Percentiles rank a stretch among this genome's conserved stretches.
These are phyloP conservation scores for Trametes pubescens DNA, from an alignment of 1,284 basidiomycete species.

Conservation along the genomic window DNA sequence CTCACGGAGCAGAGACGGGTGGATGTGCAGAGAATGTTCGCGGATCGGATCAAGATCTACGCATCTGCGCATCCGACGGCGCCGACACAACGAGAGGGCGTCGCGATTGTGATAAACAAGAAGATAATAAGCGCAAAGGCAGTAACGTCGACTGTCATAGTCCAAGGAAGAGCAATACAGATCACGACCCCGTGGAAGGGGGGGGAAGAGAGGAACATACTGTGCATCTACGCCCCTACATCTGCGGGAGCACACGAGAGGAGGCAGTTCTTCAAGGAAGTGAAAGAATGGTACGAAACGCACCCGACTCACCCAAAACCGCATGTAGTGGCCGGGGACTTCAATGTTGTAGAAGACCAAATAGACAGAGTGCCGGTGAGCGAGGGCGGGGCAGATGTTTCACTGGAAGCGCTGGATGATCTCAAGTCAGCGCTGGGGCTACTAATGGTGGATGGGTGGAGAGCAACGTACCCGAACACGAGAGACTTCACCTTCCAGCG, in stretches of 20 bases:
- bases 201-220: slow-evolving; percentile 28
- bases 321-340: slow-evolving; percentile 50
- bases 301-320: slow-evolving; percentile 28
- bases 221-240: slow-evolving; percentile 45
- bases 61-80: slow-evolving; percentile 5
- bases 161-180: slow-evolving; percentile 10
- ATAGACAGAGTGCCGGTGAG: slow-evolving; percentile 37
- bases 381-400: slow-evolving; percentile 28
- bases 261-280: slow-evolving; percentile 40
- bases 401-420: slow-evolving; percentile 2
- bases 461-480: slow-evolving; percentile 37
- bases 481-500: slow-evolving; percentile 40
- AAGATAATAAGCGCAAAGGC: not conserved
- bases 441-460: slow-evolving; percentile 47
- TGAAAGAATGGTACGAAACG: slow-evolving; percentile 29
- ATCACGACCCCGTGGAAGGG: slow-evolving; percentile 28
- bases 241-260: slow-evolving; percentile 43
- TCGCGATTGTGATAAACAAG: slow-evolving; percentile 8
- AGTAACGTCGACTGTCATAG: not conserved
- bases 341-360: slow-evolving; percentile 50
- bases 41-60: not conserved
- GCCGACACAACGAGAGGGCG: slow-evolving; percentile 12
- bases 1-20: not conserved
- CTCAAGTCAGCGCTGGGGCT: slow-evolving; percentile 17
- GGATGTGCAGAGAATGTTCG: slow-evolving; percentile 2